These are phyloP conservation scores for Cyclotella distinguenda DNA, from an alignment of 108 stramenopile species.

Conservation along the genomic window DNA sequence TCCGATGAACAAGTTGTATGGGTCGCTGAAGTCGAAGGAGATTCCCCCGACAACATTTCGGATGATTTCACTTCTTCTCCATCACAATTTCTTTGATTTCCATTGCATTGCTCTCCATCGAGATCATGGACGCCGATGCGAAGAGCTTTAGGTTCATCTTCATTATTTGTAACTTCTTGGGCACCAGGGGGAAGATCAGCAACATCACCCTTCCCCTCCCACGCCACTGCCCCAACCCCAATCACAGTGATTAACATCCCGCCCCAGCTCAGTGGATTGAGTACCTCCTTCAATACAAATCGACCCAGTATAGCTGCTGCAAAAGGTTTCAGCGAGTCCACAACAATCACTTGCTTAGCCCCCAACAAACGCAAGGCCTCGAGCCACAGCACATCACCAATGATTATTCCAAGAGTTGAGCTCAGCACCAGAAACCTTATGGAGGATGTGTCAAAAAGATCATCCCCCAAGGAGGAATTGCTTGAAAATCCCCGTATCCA, in stretches of 20 bases:
- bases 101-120: too few species aligned
- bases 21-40: neutral
- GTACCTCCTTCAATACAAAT: constrained; percentile 57
- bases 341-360: constrained; percentile 76
- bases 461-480: constrained; percentile 6
- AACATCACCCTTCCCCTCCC: constrained; percentile 39
- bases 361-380: constrained; percentile 75
- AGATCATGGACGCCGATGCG: too few species aligned
- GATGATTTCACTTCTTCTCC: neutral
- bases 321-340: constrained; percentile 86
- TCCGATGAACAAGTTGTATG: too few species aligned
- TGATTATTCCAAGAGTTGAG: constrained; percentile 74
- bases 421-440: constrained; percentile 69
- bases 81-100: neutral
- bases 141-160: neutral
- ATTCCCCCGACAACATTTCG: neutral
- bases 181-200: too few species aligned
- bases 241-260: constrained; percentile 69
- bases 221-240: constrained; percentile 69
- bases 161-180: constrained; percentile 8
- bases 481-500: constrained; percentile 21
- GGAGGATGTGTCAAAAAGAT: constrained; percentile 27
- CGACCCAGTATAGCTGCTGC: constrained; percentile 76
- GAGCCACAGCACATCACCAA: constrained; percentile 84
- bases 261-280: constrained; percentile 38